Conservation (phyloP, 2,329 filamentous ascomycete genomes). For the Berkeleyomyces basicola region DNA sequence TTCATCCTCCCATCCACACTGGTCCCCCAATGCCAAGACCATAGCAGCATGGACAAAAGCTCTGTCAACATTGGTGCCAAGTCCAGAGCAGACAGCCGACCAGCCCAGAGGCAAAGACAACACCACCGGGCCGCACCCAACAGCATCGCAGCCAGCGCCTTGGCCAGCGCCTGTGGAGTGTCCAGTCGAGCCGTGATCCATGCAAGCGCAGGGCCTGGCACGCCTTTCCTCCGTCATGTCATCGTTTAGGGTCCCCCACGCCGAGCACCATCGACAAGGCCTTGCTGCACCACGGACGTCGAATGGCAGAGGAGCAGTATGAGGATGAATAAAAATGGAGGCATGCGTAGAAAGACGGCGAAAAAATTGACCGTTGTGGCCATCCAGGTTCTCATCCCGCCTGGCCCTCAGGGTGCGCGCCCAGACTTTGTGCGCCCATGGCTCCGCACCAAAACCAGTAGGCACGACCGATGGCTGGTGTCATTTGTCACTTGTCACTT, state of each 20-base stretch:
- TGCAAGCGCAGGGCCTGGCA: background rate
- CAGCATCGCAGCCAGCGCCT: background rate
- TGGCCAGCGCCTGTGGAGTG: background rate
- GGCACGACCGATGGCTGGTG: background rate
- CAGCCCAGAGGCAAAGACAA: background rate
- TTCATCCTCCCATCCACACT: background rate
- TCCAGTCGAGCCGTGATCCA: background rate
- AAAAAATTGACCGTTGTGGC: background rate
- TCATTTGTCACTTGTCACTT: background rate
- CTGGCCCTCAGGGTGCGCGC: slow-evolving; percentile 6
- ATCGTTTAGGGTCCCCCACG: background rate
- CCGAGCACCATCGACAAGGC: background rate
- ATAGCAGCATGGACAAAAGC: background rate
- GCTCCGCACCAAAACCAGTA: background rate
- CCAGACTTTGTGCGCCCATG: slow-evolving; percentile 1
- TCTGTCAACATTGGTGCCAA: background rate
- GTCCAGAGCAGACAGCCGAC: background rate
- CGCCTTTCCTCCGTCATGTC: background rate
- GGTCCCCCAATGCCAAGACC: background rate
- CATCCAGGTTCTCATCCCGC: slow-evolving; percentile 5
- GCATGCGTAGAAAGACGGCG: background rate
- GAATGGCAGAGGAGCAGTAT: background rate
- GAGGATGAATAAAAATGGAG: background rate
- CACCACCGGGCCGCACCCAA: background rate
- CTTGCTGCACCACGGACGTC: background rate